phyloP scores from a whole-genome alignment of 2,329 filamentous ascomycete genomes.

The Trichoderma afroharzianum region DNA sequence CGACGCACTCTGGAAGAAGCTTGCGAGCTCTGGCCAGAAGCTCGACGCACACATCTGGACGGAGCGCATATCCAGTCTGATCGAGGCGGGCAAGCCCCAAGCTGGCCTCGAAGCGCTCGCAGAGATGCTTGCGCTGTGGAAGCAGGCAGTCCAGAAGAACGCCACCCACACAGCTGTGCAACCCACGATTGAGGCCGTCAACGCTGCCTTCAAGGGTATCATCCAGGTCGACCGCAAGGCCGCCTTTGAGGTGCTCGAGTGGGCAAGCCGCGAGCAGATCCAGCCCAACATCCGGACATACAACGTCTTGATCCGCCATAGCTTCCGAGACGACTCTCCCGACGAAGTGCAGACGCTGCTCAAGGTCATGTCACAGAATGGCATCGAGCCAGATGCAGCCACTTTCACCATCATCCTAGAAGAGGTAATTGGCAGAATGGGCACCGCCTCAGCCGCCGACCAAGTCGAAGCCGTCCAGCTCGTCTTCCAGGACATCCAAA shows the following conservation, averaged over 20 bases:
- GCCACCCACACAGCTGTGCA: slow-evolving; percentile 42
- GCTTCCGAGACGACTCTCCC: slow-evolving; percentile 48
- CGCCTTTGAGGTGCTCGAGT: slow-evolving; percentile 54
- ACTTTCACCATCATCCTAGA: slow-evolving; percentile 74
- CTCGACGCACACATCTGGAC: slow-evolving; percentile 69
- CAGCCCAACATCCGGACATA: slow-evolving; percentile 57
- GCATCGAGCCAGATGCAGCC: slow-evolving; percentile 57
- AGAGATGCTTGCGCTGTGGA: slow-evolving; percentile 64
- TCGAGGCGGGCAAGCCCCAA: slow-evolving; percentile 51
- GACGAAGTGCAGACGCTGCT: slow-evolving; percentile 52
- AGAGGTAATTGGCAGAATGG: slow-evolving; percentile 45
- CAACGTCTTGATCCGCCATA: slow-evolving; percentile 64
- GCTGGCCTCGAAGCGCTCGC: slow-evolving; percentile 61
- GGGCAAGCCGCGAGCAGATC: slow-evolving; percentile 55
- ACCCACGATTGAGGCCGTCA: slow-evolving; percentile 63
- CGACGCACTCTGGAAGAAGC: slow-evolving; percentile 63
- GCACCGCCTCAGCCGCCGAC: slow-evolving; percentile 39
- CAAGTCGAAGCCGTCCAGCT: slow-evolving; percentile 51
- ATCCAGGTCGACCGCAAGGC: slow-evolving; percentile 47
- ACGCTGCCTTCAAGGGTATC: slow-evolving; percentile 65
- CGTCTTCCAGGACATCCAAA: slow-evolving; percentile 56
- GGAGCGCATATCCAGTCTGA: slow-evolving; percentile 62
- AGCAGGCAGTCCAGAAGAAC: slow-evolving; percentile 32
- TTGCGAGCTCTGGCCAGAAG: slow-evolving; percentile 53
- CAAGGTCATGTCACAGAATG: slow-evolving; percentile 53